These are phyloP conservation scores for Aegilops longissima DNA, from an alignment of 176 grass and related monocot genomes.

Conservation along the genomic window DNA sequence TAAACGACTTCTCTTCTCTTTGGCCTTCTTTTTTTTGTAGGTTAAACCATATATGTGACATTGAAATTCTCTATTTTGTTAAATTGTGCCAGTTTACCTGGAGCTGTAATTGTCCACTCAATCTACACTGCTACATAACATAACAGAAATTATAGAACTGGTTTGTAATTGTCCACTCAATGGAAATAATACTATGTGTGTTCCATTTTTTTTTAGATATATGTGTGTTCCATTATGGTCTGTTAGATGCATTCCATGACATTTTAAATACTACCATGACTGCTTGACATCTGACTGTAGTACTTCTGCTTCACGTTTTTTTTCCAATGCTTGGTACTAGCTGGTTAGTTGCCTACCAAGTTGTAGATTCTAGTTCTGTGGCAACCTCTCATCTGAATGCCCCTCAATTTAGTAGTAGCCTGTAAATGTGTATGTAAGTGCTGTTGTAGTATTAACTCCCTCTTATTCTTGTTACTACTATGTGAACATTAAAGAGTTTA, in stretches of 20 bases:
- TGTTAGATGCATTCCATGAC: not conserved
- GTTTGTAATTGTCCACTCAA: not conserved
- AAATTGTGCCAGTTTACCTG: not conserved
- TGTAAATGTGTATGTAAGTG: not conserved
- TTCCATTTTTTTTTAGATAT: no score
- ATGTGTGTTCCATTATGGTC: not conserved
- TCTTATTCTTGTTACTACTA: not conserved
- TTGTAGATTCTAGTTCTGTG: not conserved
- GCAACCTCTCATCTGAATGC: not conserved
- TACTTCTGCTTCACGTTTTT: not conserved
- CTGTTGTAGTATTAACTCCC: not conserved
- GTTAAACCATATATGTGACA: not conserved
- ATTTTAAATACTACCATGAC: not conserved
- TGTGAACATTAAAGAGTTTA: not conserved
- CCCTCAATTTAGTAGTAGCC: not conserved
- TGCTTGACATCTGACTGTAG: not conserved
- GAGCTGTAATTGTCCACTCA: no score
- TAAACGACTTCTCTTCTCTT: not conserved
- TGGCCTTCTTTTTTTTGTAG: not conserved
- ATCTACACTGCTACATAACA: not conserved
- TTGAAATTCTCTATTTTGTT: not conserved
- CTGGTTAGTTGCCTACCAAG: constrained; percentile 8
- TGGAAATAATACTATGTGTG: not conserved
- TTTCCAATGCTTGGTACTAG: not conserved
- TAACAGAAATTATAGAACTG: not conserved